Conservation (phyloP, 2,329 filamentous ascomycete species). For the Biscogniauxia marginata region DNA sequence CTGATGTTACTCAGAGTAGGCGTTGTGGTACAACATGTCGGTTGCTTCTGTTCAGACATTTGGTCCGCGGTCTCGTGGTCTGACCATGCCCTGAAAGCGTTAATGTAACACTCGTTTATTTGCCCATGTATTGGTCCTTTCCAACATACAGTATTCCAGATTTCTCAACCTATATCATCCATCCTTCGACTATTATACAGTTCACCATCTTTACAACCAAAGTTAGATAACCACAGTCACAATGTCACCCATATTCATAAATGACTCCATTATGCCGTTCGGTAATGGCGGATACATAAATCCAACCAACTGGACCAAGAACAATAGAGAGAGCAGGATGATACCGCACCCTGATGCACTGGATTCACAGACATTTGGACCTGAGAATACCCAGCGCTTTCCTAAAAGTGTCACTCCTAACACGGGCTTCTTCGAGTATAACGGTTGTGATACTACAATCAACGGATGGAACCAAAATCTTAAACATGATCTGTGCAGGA, state of each 20-base stretch:
- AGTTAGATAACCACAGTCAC: background rate
- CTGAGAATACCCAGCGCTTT: no score
- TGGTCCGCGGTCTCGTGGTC: background rate
- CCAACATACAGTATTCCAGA: background rate
- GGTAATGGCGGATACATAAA: no score
- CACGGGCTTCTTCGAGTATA: background rate
- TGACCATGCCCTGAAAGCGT: background rate
- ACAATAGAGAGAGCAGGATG: no score
- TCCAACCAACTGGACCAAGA: no score
- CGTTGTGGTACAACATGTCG: background rate
- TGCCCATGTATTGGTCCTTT: background rate
- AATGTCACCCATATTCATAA: no score
- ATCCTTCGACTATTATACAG: background rate
- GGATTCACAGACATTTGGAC: no score
- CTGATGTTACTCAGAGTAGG: background rate
- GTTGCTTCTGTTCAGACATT: background rate
- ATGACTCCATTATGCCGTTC: no score
- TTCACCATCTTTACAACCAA: no score
- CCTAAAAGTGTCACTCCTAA: no score
- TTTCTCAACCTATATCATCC: background rate
- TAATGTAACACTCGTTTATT: background rate
- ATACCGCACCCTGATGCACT: no score
- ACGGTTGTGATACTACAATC: background rate
- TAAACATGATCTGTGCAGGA: background rate
- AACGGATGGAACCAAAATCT: background rate